Evolutionary conservation across 352 stramenopile species (phyloP), one percentile per base, ranked within the genome.

Genomic region (Phytopythium chamaehyphon): DNA sequence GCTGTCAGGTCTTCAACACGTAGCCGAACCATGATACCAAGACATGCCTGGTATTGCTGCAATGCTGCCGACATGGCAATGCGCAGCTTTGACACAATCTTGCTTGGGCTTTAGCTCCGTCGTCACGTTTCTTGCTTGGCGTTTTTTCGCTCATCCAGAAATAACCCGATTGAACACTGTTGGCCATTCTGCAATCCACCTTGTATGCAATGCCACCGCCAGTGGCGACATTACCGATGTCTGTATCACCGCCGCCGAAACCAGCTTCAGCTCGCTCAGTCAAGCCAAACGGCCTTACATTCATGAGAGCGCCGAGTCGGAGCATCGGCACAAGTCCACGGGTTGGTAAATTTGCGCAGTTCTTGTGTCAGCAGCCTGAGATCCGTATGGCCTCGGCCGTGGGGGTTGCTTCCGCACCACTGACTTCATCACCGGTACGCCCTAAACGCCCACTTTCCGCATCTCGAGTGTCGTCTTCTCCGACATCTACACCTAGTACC

Each of bases 21-120:
- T 6, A 92, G 69, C 8, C 76, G 70, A 57, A 92, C 69, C 73
- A 92, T 85, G 47, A 92, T 90, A 40, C 75, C 79, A 16, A 92
- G 51, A 54, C 82, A 90, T 47, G 82, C 79, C 50, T 88, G 76
- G 40, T 86, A 90, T 62, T 92, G 77, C 50, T 68, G 43, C 61
- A 88, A 65, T 40, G 77, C 77, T 22, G 73, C 76, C 40, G 80
- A 67, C 70, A 85, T 87, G 24, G 11, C 40, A n/a, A n/a, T n/a
- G n/a, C n/a, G n/a, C n/a, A n/a, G n/a, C n/a, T n/a, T n/a, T n/a
- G n/a, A n/a, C n/a, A n/a, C n/a, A n/a, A 18, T 22, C 6, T 18
- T 42, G n/a, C 37, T 42, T 42, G 37, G 11, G 6, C 37, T 3
- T 4, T 42, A 33, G 28, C 28, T 5, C 28, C 28, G 5, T 33